phyloP scores from a whole-genome alignment of 1,139 yeast species.

The Geotrichum histeridarum region DNA sequence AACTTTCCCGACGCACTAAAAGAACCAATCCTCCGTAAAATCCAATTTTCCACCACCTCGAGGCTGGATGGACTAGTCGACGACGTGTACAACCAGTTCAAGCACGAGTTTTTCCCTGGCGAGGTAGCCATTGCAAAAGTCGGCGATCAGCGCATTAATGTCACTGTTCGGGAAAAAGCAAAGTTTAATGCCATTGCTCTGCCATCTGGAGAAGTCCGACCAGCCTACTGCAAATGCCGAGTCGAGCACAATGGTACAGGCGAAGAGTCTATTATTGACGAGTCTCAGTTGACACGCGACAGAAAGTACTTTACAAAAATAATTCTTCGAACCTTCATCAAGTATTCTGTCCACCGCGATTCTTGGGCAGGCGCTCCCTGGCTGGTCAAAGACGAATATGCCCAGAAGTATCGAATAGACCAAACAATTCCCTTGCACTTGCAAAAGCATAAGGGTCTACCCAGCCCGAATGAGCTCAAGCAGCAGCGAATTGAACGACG shows the following conservation, averaged over 20 bases:
- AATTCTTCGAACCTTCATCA: slow-evolving; percentile 81
- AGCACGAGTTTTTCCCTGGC: slow-evolving; percentile 86
- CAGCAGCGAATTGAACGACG: slow-evolving; percentile 17
- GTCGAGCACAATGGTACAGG: slow-evolving; percentile 52
- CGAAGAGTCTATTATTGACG: slow-evolving; percentile 59
- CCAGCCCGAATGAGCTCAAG: slow-evolving; percentile 19
- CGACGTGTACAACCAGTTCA: slow-evolving; percentile 63
- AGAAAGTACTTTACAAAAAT: slow-evolving; percentile 85
- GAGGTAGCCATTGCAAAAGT: slow-evolving; percentile 60
- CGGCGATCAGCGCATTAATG: slow-evolving; percentile 46
- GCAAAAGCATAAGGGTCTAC: slow-evolving; percentile 22
- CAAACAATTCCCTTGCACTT: slow-evolving; percentile 35
- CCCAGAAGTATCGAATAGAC: slow-evolving; percentile 37
- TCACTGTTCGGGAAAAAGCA: slow-evolving; percentile 54
- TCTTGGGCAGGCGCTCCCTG: slow-evolving; percentile 92
- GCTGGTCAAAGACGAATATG: slow-evolving; percentile 79
- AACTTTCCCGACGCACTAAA: slow-evolving; percentile 86
- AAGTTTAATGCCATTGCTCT: slow-evolving; percentile 38
- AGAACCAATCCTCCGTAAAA: slow-evolving; percentile 79
- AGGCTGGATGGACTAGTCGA: slow-evolving; percentile 85
- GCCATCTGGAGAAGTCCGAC: slow-evolving; percentile 47
- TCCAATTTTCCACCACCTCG: slow-evolving; percentile 79
- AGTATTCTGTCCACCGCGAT: slow-evolving; percentile 75
- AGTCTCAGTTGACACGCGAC: slow-evolving; percentile 70
- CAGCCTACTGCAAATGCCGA: slow-evolving; percentile 65